Conservation (phyloP, 2,329 filamentous ascomycete genomes). For the Ascochyta clinopodiicola region DNA sequence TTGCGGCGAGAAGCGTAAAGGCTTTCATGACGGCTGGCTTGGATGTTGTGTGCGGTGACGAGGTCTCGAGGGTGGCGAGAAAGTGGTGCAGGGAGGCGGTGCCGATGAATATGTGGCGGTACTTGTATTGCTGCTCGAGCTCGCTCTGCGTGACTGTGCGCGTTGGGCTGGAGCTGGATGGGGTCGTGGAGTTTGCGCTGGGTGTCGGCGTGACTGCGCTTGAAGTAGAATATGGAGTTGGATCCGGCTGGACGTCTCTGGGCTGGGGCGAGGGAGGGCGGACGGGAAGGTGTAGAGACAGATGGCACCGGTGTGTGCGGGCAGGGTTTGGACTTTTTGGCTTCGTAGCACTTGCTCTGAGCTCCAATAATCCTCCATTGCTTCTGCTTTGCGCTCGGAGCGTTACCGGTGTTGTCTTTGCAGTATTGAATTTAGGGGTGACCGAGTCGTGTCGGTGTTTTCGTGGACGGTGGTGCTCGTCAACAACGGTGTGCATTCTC, state of each 20-base stretch:
- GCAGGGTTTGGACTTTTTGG: slow-evolving; percentile 3
- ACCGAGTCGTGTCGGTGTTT: not conserved
- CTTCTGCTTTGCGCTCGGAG: slow-evolving; percentile 11
- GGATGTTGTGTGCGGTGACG: slow-evolving; percentile 24
- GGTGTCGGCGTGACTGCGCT: slow-evolving; percentile 10
- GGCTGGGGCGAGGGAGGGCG: not conserved
- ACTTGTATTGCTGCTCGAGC: slow-evolving; percentile 41
- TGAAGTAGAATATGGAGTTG: slow-evolving; percentile 1
- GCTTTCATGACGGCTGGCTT: slow-evolving; percentile 31
- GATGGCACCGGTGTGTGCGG: slow-evolving; percentile 26
- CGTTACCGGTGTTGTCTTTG: not conserved
- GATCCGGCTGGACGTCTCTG: not conserved
- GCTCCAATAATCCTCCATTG: slow-evolving; percentile 30
- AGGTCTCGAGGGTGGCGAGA: slow-evolving; percentile 35
- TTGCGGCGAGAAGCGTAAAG: slow-evolving; percentile 34
- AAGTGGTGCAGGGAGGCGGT: slow-evolving; percentile 42
- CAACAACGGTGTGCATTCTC: too few species aligned
- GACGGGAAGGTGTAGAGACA: slow-evolving; percentile 32
- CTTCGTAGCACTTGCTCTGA: slow-evolving; percentile 26
- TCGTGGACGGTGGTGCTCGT: not conserved
- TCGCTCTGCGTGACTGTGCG: slow-evolving; percentile 23
- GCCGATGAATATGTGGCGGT: slow-evolving; percentile 44
- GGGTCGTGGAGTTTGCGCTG: not conserved
- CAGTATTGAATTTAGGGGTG: not conserved
- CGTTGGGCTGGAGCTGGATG: not conserved